Evolutionary conservation across 1,284 basidiomycete species (phyloP).

Genomic region (Malassezia restricta): DNA sequence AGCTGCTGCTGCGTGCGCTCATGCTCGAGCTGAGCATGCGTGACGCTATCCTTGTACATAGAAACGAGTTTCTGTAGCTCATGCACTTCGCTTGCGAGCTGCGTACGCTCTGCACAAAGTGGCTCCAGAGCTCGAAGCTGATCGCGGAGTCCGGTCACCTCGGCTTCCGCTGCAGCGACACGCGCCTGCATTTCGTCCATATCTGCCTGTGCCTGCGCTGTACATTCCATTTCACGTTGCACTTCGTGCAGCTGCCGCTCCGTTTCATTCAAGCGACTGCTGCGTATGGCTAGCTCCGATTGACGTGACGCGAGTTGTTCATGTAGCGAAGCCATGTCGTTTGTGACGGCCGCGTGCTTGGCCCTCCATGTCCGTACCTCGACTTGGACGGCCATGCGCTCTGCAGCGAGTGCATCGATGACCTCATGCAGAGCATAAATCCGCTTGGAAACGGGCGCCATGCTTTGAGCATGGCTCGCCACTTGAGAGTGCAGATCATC

Average conservation of each 20-base stretch:
- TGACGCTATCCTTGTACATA: slow-evolving; percentile 11
- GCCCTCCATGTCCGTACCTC: neutral
- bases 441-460: neutral
- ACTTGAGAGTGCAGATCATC: neutral
- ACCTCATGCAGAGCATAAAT: neutral
- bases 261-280: neutral
- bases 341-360: neutral
- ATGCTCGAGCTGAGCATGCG: slow-evolving; percentile 6
- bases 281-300: neutral
- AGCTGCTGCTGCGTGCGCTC: slow-evolving; percentile 3
- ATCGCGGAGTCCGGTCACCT: slow-evolving; percentile 2
- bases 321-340: neutral
- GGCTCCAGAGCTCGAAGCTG: slow-evolving; percentile 4
- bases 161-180: neutral
- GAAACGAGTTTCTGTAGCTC: slow-evolving; percentile 13
- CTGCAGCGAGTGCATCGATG: neutral
- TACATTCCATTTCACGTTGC: slow-evolving; percentile 12
- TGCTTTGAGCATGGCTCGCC: neutral
- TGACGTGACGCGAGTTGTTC: neutral
- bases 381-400: neutral
- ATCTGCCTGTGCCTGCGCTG: slow-evolving; percentile 7
- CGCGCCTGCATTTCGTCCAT: slow-evolving; percentile 4
- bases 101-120: neutral
- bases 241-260: slow-evolving; percentile 11
- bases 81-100: slow-evolving; percentile 4